A percentile compares a stretch with the other conserved stretches of the same genome.
Conservation (phyloP, 257 asterid genomes). For the Gardenia jasminoides region DNA sequence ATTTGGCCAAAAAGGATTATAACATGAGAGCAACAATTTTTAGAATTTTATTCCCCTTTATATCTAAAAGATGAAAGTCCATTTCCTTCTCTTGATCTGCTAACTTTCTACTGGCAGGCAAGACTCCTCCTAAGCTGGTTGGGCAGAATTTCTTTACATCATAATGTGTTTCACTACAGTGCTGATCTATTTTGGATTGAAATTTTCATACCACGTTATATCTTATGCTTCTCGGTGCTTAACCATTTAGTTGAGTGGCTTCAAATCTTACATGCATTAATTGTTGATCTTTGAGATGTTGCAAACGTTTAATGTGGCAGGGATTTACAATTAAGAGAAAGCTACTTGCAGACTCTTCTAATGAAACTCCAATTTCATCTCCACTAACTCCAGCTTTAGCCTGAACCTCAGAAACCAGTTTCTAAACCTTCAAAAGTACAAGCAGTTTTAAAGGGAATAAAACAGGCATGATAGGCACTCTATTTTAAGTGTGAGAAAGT, state of each 20-base stretch:
- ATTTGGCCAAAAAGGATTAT: not conserved
- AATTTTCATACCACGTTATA: not conserved
- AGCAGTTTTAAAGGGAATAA: constrained; percentile 81
- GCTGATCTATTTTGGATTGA: not conserved
- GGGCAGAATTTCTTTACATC: not conserved
- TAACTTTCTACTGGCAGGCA: not conserved
- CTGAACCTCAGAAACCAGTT: constrained; percentile 60
- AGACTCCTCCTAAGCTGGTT: not conserved
- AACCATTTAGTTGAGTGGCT: not conserved
- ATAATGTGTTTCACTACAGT: not conserved
- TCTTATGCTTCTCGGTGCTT: not conserved
- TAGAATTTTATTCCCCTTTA: not conserved
- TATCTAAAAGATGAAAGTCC: not conserved
- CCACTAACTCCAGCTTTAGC: constrained; percentile 72
- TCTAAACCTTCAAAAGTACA: constrained; percentile 69
- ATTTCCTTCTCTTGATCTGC: not conserved
- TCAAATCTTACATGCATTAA: not conserved
- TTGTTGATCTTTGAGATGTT: constrained; percentile 32
- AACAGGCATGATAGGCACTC: constrained; percentile 46
- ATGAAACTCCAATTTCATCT: constrained; percentile 72
- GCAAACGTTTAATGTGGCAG: constrained; percentile 35
- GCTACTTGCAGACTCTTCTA: constrained; percentile 58
- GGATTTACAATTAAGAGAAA: constrained; percentile 72
- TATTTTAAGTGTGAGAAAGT: not conserved
- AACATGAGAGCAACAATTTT: not conserved